Evolutionary conservation across 306 rosid species (phyloP).

Genomic region (Sicyos baderoa): DNA sequence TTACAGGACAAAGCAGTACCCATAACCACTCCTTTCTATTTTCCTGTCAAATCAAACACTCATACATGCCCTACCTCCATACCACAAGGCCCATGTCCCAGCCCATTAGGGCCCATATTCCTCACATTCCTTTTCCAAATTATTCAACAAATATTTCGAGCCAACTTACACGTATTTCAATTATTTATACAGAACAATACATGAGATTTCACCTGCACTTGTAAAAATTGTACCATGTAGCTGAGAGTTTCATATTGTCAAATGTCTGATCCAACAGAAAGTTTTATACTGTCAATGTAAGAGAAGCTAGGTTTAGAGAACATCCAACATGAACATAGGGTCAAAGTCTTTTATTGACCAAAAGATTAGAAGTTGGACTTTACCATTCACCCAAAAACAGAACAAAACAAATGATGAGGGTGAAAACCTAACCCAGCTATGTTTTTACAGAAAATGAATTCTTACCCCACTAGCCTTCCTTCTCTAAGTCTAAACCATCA

Average conservation of each 20-base stretch:
- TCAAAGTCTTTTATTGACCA: too few relatives aligned
- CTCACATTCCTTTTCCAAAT: not conserved
- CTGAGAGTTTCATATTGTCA: too few relatives aligned
- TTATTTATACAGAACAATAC: too few relatives aligned
- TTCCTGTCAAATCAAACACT: not conserved
- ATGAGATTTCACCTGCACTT: too few relatives aligned
- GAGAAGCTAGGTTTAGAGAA: too few relatives aligned
- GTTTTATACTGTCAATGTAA: too few relatives aligned
- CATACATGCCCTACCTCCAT: not conserved
- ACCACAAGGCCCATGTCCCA: not conserved
- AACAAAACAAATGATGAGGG: not conserved
- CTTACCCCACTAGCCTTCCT: not conserved
- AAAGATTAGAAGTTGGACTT: too few relatives aligned
- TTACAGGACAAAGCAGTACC: not conserved
- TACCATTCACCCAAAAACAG: not conserved
- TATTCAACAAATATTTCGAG: not conserved
- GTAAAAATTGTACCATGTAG: too few relatives aligned
- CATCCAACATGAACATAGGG: too few relatives aligned
- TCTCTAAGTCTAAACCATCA: too few relatives aligned
- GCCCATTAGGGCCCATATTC: conserved; percentile 3
- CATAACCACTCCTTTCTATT: conserved; percentile 2
- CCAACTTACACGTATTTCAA: too few relatives aligned
- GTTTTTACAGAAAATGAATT: not conserved
- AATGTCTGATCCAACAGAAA: too few relatives aligned
- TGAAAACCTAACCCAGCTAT: not conserved